Base-by-base conservation (phyloP, 768 basidiomycete species). In the Erythrobasidium yunnanense region DNA sequence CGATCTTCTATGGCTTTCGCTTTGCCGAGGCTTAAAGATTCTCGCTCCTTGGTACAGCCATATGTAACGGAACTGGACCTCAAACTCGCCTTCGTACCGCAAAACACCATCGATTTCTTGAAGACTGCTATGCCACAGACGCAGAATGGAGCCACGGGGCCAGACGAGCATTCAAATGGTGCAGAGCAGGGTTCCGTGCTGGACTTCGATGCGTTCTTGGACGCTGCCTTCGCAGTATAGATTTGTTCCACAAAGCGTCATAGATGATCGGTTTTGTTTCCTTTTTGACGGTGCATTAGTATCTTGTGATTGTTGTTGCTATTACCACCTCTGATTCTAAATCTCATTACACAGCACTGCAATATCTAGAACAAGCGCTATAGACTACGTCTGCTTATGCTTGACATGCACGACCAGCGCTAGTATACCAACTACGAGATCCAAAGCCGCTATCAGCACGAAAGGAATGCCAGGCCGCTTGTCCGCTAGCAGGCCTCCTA, bases 11-110 rank as follows among this genome's bases (percentile, higher is more conserved):
- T 33, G 29, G 49, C 20, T n/a, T n/a, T 15, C 20, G 20, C 20
- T 18, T 18, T 4, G 8, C 33, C 34, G 20, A 13, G 13, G 0
- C 5, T 38, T 49, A 8, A 18, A 38, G 46, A 38, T 4, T 8
- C 1, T 57, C 73, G 68, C n/a, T 29, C 25, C 52, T 15, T n/a
- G 23, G 17, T 20, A 2, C 32, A 95, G 90, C 85, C 87, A 17
- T 91, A 86, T 71, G 85, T 99, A 33, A 93, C 92, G 5, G 93
- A 97, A 76, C 78, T 95, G 33, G 93, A 99, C 74, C 81, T 99
- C 73, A 83, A 85, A 54, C 77, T 91, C 57, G 89, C 90, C 23
- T 83, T 86, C 66, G 79, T 99, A 18, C 87, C 93, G 1, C 78
- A 79, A 6, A 78, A 81, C 62, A 82, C 87, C 0, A 84, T 92